Evolutionary conservation across 306 rosid species (phyloP).

Genomic region (Pterocarpus santalinus): DNA sequence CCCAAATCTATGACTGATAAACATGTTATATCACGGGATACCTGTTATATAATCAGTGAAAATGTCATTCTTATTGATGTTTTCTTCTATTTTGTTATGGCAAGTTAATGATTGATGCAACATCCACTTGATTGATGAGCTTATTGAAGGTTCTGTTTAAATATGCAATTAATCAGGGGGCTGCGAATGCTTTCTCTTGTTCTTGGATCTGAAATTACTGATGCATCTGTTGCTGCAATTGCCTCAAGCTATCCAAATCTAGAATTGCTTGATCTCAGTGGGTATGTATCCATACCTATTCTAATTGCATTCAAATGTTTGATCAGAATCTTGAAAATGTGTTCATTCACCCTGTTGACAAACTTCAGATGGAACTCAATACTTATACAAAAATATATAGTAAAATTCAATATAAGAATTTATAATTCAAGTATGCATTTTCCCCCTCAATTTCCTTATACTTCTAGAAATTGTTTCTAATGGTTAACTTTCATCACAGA

Average conservation of each 20-base stretch:
- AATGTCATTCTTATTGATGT: background rate
- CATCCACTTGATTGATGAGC: constrained; percentile 22
- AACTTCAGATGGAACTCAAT: constrained; percentile 1
- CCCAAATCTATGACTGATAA: background rate
- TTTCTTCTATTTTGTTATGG: background rate
- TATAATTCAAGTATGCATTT: constrained; percentile 4
- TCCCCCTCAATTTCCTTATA: background rate
- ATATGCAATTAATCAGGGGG: constrained; percentile 60
- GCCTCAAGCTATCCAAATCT: constrained; percentile 81
- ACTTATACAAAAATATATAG: background rate
- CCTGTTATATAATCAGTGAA: constrained; percentile 10
- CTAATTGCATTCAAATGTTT: constrained; percentile 15
- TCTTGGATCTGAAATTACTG: constrained; percentile 93
- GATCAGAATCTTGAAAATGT: background rate
- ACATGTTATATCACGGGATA: background rate
- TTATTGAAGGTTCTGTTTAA: constrained; percentile 42
- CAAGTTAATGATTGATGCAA: background rate
- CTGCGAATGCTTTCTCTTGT: constrained; percentile 95
- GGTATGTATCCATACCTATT: constrained; percentile 62
- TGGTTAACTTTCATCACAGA: constrained; percentile 58
- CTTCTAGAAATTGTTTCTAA: constrained; percentile 35
- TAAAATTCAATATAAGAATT: background rate
- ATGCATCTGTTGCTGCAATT: constrained; percentile 99
- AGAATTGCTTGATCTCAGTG: constrained; percentile 94
- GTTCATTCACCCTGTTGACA: constrained; percentile 35